These are phyloP conservation scores for Kodamaea sp. DNA, from an alignment of 1,139 yeast genomes.

Conservation along the genomic window DNA sequence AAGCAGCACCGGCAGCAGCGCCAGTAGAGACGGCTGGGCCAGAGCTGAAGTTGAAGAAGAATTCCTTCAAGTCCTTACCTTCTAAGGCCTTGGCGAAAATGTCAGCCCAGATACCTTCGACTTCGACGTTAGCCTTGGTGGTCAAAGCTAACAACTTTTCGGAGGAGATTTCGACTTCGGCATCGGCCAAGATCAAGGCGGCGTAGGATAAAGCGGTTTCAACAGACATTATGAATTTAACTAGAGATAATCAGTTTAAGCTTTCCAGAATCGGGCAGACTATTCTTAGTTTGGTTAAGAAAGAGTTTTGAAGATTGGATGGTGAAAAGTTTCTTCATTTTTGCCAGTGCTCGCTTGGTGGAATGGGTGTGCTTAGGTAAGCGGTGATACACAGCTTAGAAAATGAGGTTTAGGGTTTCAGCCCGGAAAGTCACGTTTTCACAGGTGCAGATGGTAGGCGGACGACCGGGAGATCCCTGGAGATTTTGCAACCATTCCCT, in stretches of 20 bases:
- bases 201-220: conserved; percentile 80
- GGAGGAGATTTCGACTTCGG: conserved; percentile 91
- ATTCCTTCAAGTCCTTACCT: conserved; percentile 93
- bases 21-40: conserved; percentile 45
- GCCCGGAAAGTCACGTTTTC: conserved; percentile 8
- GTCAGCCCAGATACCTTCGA: conserved; percentile 91
- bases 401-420: conserved; percentile 4
- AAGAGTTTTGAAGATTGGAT: conserved; percentile 3
- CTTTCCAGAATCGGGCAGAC: conserved; percentile 26
- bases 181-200: conserved; percentile 97
- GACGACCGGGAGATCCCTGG: no score
- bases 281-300: conserved; percentile 23
- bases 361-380: conserved; percentile 4
- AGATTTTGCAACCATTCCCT: no score
- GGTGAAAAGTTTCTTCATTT: conserved; percentile 11
- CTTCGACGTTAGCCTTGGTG: conserved; percentile 60
- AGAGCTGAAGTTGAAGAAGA: conserved; percentile 76
- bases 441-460: no score
- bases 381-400: not conserved
- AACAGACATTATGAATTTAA: conserved; percentile 44
- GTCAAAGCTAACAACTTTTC: conserved; percentile 80
- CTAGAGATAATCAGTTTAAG: conserved; percentile 30
- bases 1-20: conserved; percentile 58
- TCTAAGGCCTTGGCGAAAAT: conserved; percentile 95
- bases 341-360: conserved; percentile 4